Evolutionary conservation across 2,329 filamentous ascomycete genomes (phyloP).

Genomic region (Exophiala sp.): DNA sequence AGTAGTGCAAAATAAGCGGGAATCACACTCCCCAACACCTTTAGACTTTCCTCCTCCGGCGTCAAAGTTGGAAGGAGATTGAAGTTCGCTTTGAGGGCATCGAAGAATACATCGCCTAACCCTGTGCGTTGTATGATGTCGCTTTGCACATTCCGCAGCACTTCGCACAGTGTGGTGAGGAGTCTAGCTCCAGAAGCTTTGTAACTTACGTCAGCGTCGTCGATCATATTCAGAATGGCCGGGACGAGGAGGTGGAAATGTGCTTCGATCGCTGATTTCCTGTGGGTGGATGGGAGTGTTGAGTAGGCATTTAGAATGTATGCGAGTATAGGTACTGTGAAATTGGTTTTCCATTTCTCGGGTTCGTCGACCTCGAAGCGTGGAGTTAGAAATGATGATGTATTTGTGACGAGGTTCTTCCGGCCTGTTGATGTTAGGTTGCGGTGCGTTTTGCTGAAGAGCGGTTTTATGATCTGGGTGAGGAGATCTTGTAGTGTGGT

Average conservation of each 20-base stretch:
- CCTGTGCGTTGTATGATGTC: conserved; percentile 42
- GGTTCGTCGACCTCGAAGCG: conserved; percentile 7
- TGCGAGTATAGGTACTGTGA: conserved; percentile 14
- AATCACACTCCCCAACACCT: conserved; percentile 64
- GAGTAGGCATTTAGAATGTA: conserved; percentile 16
- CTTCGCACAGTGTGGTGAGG: conserved; percentile 34
- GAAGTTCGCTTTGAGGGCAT: conserved; percentile 59
- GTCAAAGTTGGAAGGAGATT: conserved; percentile 74
- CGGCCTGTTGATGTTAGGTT: conserved; percentile 43
- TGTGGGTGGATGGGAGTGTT: background rate
- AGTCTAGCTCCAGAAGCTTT: conserved; percentile 40
- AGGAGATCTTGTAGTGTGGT: conserved; percentile 25
- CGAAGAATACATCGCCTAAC: conserved; percentile 44
- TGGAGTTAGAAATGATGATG: conserved; percentile 27
- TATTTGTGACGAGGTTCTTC: conserved; percentile 41
- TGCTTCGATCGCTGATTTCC: conserved; percentile 34
- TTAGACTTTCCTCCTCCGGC: conserved; percentile 65
- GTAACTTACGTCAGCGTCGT: conserved; percentile 38
- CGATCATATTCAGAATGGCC: conserved; percentile 42
- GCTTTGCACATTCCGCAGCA: conserved; percentile 31
- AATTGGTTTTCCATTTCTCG: conserved; percentile 26
- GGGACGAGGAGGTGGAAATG: conserved; percentile 46
- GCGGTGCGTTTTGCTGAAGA: conserved; percentile 42
- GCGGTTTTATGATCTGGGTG: conserved; percentile 35
- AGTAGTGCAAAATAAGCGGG: conserved; percentile 61